phyloP scores from a whole-genome alignment of 371 early-diverging fungal genomes.

The Mucor indicus region DNA sequence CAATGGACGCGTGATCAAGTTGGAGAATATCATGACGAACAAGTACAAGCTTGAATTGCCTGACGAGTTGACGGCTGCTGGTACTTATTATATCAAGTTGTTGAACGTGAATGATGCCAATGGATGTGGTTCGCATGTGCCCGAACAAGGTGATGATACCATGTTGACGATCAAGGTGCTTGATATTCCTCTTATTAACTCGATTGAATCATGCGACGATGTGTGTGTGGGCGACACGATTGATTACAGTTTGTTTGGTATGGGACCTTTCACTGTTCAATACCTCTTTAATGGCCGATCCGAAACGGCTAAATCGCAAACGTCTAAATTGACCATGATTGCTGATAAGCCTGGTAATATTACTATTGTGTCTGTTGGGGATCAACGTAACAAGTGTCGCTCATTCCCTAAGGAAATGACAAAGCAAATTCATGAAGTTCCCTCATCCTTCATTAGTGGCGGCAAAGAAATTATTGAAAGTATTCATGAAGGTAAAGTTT shows the following conservation, averaged over 20 bases:
- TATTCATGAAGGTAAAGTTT: slow-evolving; percentile 42
- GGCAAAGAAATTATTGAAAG: slow-evolving; percentile 48
- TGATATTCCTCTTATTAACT: slow-evolving; percentile 45
- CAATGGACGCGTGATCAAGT: slow-evolving; percentile 19
- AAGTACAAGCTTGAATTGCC: slow-evolving; percentile 27
- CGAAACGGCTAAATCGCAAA: slow-evolving; percentile 28
- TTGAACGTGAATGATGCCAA: slow-evolving; percentile 39
- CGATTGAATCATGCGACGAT: slow-evolving; percentile 27
- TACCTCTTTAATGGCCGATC: slow-evolving; percentile 40
- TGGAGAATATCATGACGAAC: slow-evolving; percentile 30
- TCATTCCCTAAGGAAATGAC: slow-evolving; percentile 40
- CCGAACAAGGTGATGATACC: slow-evolving; percentile 15
- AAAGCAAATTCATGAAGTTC: slow-evolving; percentile 42
- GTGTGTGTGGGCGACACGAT: slow-evolving; percentile 54
- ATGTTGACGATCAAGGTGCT: slow-evolving; percentile 28
- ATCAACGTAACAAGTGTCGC: slow-evolving; percentile 50
- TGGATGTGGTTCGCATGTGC: slow-evolving; percentile 30
- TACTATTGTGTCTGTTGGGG: slow-evolving; percentile 50
- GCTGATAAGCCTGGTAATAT: slow-evolving; percentile 57
- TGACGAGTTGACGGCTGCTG: slow-evolving; percentile 30
- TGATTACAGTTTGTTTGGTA: slow-evolving; percentile 42
- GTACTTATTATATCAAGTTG: slow-evolving; percentile 36
- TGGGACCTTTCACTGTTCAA: slow-evolving; percentile 38
- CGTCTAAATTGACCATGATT: slow-evolving; percentile 32
- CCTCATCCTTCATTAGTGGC: slow-evolving; percentile 46